Evolutionary conservation across 805 yeast species (phyloP), one percentile per base, ranked within the genome.

Genomic region (Metschnikowia chrysomelidarum): DNA sequence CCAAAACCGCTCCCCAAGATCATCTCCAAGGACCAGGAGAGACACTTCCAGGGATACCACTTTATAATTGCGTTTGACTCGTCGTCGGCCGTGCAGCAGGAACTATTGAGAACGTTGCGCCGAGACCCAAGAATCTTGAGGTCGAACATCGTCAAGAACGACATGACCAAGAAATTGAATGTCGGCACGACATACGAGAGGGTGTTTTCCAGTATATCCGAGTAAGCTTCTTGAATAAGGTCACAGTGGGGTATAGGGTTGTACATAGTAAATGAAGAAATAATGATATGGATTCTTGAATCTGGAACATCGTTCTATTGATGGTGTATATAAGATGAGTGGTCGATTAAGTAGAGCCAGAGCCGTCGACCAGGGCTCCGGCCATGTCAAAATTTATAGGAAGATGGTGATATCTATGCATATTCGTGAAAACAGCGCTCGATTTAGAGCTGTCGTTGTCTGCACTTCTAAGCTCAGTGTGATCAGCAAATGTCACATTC

Each of bases 101-200:
- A 88, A 64, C 77, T 93, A 39, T 63, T 80, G 45, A 75, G 95
- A 63, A 78, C 93, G 4, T 64, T 91, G 46, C 79, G 82, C 52
- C 76, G 79, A 41, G 98, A 91, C 59, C 97, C 98, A 19, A 82
- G 98, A 64, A 82, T 93, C 44, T 76, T 91, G 41, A 75, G 96
- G 56, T 77, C 91, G 15, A 75, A 78, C 38, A 71, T 89, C 23
- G 71, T 83, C 36, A 86, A 78, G 57, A 79, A 80, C 34, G 71
- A 76, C 46, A 72, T 76, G 44, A 63, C 60, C 21, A 67, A 70
- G 43, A 64, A 63, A 24, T 66, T 80, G 40, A 79, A 78, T 44
- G 69, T 73, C 12, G 80, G 81, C 14, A 62, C 78, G 16, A 76
- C 87, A 1, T 61, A 78, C 35, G 75, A 76, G 35, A 74, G 76